Percentiles rank a stretch among this genome's conserved stretches.
phyloP scores from a whole-genome alignment of 1,284 basidiomycete species.

The Hypsizygus ulmarius region DNA sequence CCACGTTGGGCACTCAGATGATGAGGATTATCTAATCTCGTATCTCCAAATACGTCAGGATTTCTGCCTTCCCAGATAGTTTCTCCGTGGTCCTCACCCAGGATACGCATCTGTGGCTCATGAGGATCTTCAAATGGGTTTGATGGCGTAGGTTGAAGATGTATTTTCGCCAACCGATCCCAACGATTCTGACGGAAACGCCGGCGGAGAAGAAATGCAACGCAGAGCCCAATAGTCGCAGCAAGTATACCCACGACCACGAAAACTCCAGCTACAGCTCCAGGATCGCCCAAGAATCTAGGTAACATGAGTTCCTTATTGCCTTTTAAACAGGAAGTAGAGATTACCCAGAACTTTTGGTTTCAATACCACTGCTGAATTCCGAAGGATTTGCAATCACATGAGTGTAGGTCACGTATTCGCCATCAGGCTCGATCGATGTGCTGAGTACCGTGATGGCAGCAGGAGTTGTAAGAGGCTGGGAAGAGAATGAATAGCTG shows the following conservation, averaged over 20 bases:
- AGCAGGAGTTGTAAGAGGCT: conserved; percentile 37
- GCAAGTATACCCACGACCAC: conserved; percentile 46
- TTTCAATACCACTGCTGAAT: conserved; percentile 18
- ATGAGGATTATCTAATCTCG: background rate
- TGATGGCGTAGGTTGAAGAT: conserved; percentile 27
- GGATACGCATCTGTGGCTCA: conserved; percentile 20
- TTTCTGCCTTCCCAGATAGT: conserved; percentile 7
- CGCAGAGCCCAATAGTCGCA: conserved; percentile 33
- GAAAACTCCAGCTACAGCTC: conserved; percentile 58
- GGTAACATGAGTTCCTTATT: no score
- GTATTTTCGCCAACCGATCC: conserved; percentile 35
- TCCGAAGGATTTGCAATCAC: conserved; percentile 47
- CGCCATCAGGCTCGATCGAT: conserved; percentile 42
- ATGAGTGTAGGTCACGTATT: conserved; percentile 43
- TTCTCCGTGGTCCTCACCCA: conserved; percentile 5
- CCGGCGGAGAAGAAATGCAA: conserved; percentile 40
- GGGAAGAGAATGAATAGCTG: no score
- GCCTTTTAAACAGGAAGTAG: background rate
- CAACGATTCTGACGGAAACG: conserved; percentile 34
- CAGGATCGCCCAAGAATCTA: conserved; percentile 54
- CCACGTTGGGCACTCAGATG: background rate
- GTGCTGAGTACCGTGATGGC: conserved; percentile 46
- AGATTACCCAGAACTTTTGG: conserved; percentile 21
- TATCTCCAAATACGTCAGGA: conserved; percentile 1
- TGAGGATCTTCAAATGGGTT: conserved; percentile 34